Evolutionary conservation across 2,329 filamentous ascomycete genomes (phyloP).

Genomic region (Bertia moriformis): DNA sequence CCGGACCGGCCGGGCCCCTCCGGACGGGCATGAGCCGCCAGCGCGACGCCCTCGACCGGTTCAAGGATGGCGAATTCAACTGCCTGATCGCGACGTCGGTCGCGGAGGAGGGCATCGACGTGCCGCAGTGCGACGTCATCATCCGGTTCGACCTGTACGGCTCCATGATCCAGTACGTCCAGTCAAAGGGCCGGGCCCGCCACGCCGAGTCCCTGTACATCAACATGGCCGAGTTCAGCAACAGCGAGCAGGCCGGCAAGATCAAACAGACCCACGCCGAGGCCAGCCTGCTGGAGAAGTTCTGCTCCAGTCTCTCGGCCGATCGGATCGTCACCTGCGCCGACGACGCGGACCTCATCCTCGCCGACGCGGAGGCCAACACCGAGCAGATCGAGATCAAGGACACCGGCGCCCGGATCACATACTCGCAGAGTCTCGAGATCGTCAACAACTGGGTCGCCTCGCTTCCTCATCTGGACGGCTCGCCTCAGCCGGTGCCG

Average conservation of each 20-base stretch:
- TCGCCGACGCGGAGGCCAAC: slow-evolving; percentile 30
- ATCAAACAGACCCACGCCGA: slow-evolving; percentile 44
- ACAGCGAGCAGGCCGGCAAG: slow-evolving; percentile 40
- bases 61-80: slow-evolving; percentile 41
- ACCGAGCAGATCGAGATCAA: slow-evolving; percentile 43
- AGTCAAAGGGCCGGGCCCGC: slow-evolving; percentile 77
- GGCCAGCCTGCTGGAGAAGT: slow-evolving; percentile 52
- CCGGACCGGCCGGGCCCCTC: slow-evolving; percentile 27
- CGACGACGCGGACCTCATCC: slow-evolving; percentile 37
- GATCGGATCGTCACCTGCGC: slow-evolving; percentile 47
- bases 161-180: slow-evolving; percentile 88
- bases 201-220: slow-evolving; percentile 66
- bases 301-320: slow-evolving; percentile 61
- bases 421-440: slow-evolving; percentile 58
- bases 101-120: slow-evolving; percentile 53
- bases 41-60: slow-evolving; percentile 54
- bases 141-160: slow-evolving; percentile 73
- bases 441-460: slow-evolving; percentile 63
- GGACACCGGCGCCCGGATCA: slow-evolving; percentile 62
- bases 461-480: slow-evolving; percentile 38
- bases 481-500: slow-evolving; percentile 24
- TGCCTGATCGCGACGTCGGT: slow-evolving; percentile 54
- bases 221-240: slow-evolving; percentile 66
- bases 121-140: slow-evolving; percentile 53
- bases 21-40: slow-evolving; percentile 64